Conservation (phyloP, 345 rosid species). For the Arabidopsis suecica region DNA sequence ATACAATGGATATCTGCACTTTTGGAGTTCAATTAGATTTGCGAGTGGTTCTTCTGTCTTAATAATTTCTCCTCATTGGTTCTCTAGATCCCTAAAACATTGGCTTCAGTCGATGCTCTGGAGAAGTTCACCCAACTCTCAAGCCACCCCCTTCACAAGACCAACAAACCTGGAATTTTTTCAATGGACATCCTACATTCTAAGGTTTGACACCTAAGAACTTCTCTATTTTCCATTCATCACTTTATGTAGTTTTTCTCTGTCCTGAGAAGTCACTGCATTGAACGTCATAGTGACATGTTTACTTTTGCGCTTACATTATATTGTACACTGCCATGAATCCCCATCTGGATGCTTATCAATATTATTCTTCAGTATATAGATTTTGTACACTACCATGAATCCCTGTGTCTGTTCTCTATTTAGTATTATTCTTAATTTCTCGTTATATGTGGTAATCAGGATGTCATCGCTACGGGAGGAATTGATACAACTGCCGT, state of each 20-base stretch:
- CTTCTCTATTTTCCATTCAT: neutral
- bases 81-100: slow-evolving; percentile 69
- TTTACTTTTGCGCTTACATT: neutral
- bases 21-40: slow-evolving; percentile 15
- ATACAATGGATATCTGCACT: neutral
- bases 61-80: slow-evolving; percentile 27
- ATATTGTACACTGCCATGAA: neutral
- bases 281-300: slow-evolving; percentile 13
- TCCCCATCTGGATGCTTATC: neutral
- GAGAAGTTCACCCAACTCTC: slow-evolving; percentile 92
- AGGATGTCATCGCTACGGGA: slow-evolving; percentile 94
- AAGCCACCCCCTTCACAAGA: slow-evolving; percentile 94
- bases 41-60: slow-evolving; percentile 6
- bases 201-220: slow-evolving; percentile 57
- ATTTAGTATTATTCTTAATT: slow-evolving; percentile 8
- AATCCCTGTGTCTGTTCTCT: neutral
- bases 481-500: slow-evolving; percentile 87
- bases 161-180: slow-evolving; percentile 78
- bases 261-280: slow-evolving; percentile 22
- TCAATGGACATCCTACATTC: slow-evolving; percentile 75
- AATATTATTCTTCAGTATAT: neutral
- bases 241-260: slow-evolving; percentile 14
- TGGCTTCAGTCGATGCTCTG: slow-evolving; percentile 70
- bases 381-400: neutral
- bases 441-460: slow-evolving; percentile 28